A percentile compares a stretch with the other conserved stretches of the same genome.
These are phyloP conservation scores for Microthyrium microscopicum DNA, from an alignment of 2,329 filamentous ascomycete genomes.

Conservation along the genomic window DNA sequence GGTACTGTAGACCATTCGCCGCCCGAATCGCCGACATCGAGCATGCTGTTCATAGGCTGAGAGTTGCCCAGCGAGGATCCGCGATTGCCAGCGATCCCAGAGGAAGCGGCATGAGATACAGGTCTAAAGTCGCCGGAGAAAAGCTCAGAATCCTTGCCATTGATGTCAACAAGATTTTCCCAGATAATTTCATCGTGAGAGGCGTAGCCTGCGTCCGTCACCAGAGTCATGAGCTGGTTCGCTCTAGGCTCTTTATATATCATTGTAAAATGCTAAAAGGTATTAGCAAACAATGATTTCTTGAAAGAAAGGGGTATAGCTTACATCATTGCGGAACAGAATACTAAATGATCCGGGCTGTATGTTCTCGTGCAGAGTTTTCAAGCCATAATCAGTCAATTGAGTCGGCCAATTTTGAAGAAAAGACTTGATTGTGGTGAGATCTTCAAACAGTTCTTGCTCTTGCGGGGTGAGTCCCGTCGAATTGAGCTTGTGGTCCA, in stretches of 20 bases:
- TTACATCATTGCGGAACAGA: constrained; percentile 87
- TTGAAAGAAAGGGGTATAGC: too few relatives aligned
- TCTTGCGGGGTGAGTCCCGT: constrained; percentile 53
- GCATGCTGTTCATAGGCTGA: constrained; percentile 13
- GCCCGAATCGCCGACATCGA: constrained; percentile 15
- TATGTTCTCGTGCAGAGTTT: constrained; percentile 54
- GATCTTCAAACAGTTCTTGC: constrained; percentile 66
- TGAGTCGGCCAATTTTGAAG: constrained; percentile 70
- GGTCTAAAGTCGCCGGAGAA: constrained; percentile 80
- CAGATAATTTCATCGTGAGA: constrained; percentile 83
- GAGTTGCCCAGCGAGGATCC: constrained; percentile 11
- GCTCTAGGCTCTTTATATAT: constrained; percentile 75
- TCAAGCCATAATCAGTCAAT: constrained; percentile 64
- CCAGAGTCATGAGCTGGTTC: constrained; percentile 59
- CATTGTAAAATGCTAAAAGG: constrained; percentile 94
- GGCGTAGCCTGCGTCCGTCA: constrained; percentile 85
- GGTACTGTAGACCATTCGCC: constrained; percentile 6
- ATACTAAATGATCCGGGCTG: constrained; percentile 71
- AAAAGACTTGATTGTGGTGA: constrained; percentile 70
- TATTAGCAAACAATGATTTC: too few relatives aligned
- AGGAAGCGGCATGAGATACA: constrained; percentile 42
- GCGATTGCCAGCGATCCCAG: constrained; percentile 9
- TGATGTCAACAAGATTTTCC: constrained; percentile 84
- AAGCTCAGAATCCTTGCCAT: constrained; percentile 65
- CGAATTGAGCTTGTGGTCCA: constrained; percentile 58